Conservation (phyloP, 768 basidiomycete species). For the Xanthoconium purpureum region DNA sequence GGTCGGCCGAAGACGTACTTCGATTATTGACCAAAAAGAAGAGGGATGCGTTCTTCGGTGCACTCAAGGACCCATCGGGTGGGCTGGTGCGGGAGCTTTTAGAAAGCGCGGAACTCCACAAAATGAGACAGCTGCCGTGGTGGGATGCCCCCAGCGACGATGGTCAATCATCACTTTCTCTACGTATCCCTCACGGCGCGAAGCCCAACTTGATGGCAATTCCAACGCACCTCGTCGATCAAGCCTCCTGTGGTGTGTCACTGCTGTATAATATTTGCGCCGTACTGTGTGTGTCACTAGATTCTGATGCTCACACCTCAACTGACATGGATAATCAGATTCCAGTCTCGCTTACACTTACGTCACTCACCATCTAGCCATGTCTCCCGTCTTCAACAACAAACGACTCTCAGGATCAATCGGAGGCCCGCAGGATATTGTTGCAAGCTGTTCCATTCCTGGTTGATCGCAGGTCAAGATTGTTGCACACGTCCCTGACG, state of each 20-base stretch:
- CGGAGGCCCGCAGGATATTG: constrained; percentile 47
- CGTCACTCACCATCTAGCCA: constrained; percentile 56
- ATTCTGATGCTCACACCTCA: neutral
- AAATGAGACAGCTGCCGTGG: constrained; percentile 62
- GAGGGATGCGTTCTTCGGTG: constrained; percentile 55
- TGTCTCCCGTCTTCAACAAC: constrained; percentile 51
- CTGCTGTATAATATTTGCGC: constrained; percentile 70
- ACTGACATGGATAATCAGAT: neutral
- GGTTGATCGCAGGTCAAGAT: constrained; percentile 53
- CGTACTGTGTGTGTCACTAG: constrained; percentile 52
- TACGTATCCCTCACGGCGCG: constrained; percentile 29
- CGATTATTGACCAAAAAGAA: constrained; percentile 57
- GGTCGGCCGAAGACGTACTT: constrained; percentile 59
- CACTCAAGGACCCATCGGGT: constrained; percentile 60
- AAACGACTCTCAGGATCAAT: constrained; percentile 41
- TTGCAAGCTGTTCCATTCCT: constrained; percentile 63
- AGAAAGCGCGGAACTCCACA: constrained; percentile 51
- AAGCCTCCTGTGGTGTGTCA: constrained; percentile 36
- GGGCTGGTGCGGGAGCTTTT: constrained; percentile 59
- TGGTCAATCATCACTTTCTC: neutral
- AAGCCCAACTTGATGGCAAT: constrained; percentile 46
- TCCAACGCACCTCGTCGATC: constrained; percentile 43
- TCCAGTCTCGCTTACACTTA: constrained; percentile 68
- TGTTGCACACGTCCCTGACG: constrained; percentile 48
- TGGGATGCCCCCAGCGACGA: constrained; percentile 50